A percentile compares a stretch with the other conserved stretches of the same genome.
phyloP scores from a whole-genome alignment of 2,329 filamentous ascomycete species.

The Botrytis sinoallii region DNA sequence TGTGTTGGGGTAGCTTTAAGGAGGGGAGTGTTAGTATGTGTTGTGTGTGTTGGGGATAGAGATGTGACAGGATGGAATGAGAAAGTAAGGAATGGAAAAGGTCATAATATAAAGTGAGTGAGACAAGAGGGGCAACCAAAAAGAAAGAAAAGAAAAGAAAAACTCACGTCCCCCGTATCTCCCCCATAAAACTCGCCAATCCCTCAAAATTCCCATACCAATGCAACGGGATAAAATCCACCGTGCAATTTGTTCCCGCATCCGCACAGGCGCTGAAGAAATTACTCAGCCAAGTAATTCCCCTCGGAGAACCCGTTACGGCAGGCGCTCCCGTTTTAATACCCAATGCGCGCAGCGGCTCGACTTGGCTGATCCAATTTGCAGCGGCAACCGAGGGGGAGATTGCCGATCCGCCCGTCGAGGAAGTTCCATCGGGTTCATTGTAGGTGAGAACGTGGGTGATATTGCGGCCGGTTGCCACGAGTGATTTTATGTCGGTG shows the following conservation, averaged over 20 bases:
- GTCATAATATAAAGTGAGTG: neutral
- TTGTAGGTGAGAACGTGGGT: conserved; percentile 73
- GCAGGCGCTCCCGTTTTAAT: conserved; percentile 69
- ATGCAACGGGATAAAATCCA: conserved; percentile 62
- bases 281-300: conserved; percentile 64
- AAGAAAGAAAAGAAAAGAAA: neutral
- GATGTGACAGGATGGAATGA: neutral
- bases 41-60: neutral
- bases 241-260: conserved; percentile 52
- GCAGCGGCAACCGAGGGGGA: conserved; percentile 58
- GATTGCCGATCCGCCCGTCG: conserved; percentile 56
- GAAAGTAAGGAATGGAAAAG: neutral
- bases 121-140: neutral
- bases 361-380: conserved; percentile 68
- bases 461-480: conserved; percentile 56
- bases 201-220: conserved; percentile 60
- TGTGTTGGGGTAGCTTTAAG: conserved; percentile 54
- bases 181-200: conserved; percentile 39
- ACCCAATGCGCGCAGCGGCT: conserved; percentile 62
- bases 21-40: conserved; percentile 11
- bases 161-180: conserved; percentile 34
- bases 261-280: conserved; percentile 63
- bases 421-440: conserved; percentile 63
- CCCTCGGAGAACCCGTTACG: conserved; percentile 58
- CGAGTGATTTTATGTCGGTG: conserved; percentile 52